Evolutionary conservation across 2,329 filamentous ascomycete species (phyloP).

Genomic region (Neonectria punicea): DNA sequence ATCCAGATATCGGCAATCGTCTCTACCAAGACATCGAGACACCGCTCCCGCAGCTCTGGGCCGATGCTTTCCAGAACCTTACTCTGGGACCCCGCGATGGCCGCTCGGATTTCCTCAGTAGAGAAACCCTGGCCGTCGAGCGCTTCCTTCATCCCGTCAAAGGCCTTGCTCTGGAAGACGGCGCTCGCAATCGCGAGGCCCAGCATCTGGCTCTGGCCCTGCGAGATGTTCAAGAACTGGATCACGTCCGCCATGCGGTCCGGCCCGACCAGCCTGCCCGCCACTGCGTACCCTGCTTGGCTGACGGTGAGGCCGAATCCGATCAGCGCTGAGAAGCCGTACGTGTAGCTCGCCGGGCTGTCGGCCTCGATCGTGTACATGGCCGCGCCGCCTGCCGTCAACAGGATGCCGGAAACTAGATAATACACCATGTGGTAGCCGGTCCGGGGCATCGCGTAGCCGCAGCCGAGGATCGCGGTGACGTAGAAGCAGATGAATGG

Average conservation of each 20-base stretch:
- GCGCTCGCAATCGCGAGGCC: conserved; percentile 24
- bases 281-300: conserved; percentile 25
- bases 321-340: conserved; percentile 32
- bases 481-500: conserved; percentile 34
- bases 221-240: conserved; percentile 30
- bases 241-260: conserved; percentile 24
- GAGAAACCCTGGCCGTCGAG: conserved; percentile 25
- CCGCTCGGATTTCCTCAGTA: conserved; percentile 24
- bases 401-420: conserved; percentile 17
- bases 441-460: conserved; percentile 26
- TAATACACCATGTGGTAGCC: conserved; percentile 26
- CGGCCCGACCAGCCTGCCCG: conserved; percentile 8
- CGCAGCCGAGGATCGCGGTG: conserved; percentile 23
- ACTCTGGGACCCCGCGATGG: conserved; percentile 26
- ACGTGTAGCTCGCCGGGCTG: conserved; percentile 31
- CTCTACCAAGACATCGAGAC: conserved; percentile 24
- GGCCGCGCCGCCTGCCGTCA: conserved; percentile 19
- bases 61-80: conserved; percentile 18
- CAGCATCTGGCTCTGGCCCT: conserved; percentile 29
- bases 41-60: conserved; percentile 15
- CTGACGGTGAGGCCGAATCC: conserved; percentile 29
- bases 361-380: conserved; percentile 22
- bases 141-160: conserved; percentile 21
- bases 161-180: conserved; percentile 28
- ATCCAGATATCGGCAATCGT: conserved; percentile 30